Percentiles rank a stretch among this genome's conserved stretches.
Evolutionary conservation across 1,284 basidiomycete species (phyloP).

Genomic region (Malassezia sympodialis): DNA sequence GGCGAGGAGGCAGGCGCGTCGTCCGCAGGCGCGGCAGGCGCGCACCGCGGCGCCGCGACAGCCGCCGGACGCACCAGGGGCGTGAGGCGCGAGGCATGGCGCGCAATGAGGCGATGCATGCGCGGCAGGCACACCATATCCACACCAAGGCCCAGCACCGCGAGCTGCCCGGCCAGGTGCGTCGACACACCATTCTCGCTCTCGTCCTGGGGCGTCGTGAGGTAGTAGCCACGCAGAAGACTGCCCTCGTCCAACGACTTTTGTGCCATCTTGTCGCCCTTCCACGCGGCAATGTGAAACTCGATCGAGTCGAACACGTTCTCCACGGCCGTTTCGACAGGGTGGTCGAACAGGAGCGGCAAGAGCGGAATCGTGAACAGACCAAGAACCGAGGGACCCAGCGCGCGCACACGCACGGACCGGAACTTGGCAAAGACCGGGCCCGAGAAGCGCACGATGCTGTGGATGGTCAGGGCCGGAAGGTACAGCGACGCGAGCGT

Average conservation of each 20-base stretch:
- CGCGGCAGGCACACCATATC: constrained; percentile 34
- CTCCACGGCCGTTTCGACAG: constrained; percentile 52
- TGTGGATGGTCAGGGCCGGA: constrained; percentile 41
- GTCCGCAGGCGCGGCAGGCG: background rate
- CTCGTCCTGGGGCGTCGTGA: background rate
- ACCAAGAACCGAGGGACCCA: constrained; percentile 73
- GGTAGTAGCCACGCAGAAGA: background rate
- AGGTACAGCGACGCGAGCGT: constrained; percentile 25
- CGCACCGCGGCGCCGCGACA: background rate
- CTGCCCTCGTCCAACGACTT: background rate
- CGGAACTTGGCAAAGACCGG: constrained; percentile 61
- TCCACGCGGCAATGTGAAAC: constrained; percentile 19
- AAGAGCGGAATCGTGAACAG: constrained; percentile 50
- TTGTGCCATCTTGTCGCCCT: constrained; percentile 3
- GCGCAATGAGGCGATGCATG: constrained; percentile 19
- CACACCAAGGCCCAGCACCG: constrained; percentile 38
- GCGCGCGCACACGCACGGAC: constrained; percentile 59
- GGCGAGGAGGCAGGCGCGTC: background rate
- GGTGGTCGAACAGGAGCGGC: constrained; percentile 39
- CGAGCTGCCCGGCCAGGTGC: constrained; percentile 5
- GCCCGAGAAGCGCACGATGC: constrained; percentile 56
- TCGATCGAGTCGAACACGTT: constrained; percentile 52
- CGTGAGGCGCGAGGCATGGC: constrained; percentile 13
- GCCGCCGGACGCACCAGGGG: background rate
- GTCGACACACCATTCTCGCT: background rate